phyloP scores from a whole-genome alignment of 1,139 yeast genomes.

The Nakaseomyces bracarensis region DNA sequence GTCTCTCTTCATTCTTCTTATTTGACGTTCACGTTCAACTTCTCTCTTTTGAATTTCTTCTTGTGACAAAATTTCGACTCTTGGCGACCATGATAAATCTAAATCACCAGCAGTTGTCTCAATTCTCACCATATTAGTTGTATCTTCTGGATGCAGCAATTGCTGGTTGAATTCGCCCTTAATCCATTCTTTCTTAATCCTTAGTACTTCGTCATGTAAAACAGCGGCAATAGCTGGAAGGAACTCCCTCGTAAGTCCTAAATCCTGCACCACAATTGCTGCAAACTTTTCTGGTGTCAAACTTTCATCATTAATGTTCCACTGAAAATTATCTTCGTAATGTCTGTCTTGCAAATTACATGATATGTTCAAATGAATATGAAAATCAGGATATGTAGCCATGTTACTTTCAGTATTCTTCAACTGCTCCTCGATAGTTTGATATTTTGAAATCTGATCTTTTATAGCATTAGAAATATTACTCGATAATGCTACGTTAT shows the following conservation, averaged over 20 bases:
- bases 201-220: slow-evolving; percentile 67
- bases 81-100: slow-evolving; percentile 84
- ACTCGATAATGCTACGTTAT: slow-evolving; percentile 42
- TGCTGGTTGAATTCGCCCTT: slow-evolving; percentile 62
- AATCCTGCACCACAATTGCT: slow-evolving; percentile 66
- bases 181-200: slow-evolving; percentile 71
- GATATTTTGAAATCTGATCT: slow-evolving; percentile 73
- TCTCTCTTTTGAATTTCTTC: slow-evolving; percentile 94
- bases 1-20: slow-evolving; percentile 87
- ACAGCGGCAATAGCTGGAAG: slow-evolving; percentile 86
- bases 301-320: slow-evolving; percentile 55
- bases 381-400: slow-evolving; percentile 37
- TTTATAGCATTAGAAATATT: slow-evolving; percentile 64
- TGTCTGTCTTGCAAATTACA: slow-evolving; percentile 77
- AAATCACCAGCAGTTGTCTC: slow-evolving; percentile 42
- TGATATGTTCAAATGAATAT: slow-evolving; percentile 72
- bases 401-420: slow-evolving; percentile 29
- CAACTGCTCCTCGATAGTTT: slow-evolving; percentile 48
- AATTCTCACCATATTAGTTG: slow-evolving; percentile 59
- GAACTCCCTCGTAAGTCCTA: slow-evolving; percentile 80
- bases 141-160: slow-evolving; percentile 45
- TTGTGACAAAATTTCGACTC: slow-evolving; percentile 74
- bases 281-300: slow-evolving; percentile 86
- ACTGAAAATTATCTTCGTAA: slow-evolving; percentile 88
- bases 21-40: slow-evolving; percentile 86